These are phyloP conservation scores for Spathaspora passalidarum DNA, from an alignment of 805 yeast species.

Conservation along the genomic window DNA sequence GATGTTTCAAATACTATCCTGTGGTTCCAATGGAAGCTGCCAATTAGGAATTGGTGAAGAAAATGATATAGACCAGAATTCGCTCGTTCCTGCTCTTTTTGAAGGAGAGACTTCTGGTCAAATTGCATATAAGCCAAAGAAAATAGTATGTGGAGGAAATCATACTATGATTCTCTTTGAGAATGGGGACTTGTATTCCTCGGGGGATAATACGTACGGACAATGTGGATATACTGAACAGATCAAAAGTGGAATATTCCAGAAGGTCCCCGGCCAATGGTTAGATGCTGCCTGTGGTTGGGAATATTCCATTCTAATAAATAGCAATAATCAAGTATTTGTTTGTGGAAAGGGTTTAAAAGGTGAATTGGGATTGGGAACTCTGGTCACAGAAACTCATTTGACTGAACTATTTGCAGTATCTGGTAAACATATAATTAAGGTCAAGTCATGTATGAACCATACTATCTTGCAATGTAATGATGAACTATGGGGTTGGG, in stretches of 20 bases:
- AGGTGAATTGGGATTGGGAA: constrained; percentile 69
- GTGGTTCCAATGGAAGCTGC: constrained; percentile 83
- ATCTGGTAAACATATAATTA: constrained; percentile 6
- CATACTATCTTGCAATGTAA: constrained; percentile 38
- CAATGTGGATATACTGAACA: constrained; percentile 43
- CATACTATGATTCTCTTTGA: constrained; percentile 64
- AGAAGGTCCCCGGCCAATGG: constrained; percentile 31
- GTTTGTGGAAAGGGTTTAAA: constrained; percentile 62
- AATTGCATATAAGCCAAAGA: constrained; percentile 24
- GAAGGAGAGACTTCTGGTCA: constrained; percentile 6
- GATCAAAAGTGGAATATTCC: constrained; percentile 14
- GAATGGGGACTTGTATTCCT: constrained; percentile 50
- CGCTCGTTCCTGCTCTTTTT: not conserved
- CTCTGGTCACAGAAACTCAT: constrained; percentile 6
- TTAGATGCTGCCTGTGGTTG: constrained; percentile 67
- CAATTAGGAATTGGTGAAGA: constrained; percentile 61
- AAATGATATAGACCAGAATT: constrained; percentile 42
- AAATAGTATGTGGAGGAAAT: constrained; percentile 79
- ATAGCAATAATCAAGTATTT: constrained; percentile 37
- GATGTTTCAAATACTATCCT: constrained; percentile 37
- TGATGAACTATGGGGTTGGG: constrained; percentile 61
- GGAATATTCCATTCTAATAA: constrained; percentile 63
- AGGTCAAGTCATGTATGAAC: constrained; percentile 40
- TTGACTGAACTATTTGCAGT: constrained; percentile 4
- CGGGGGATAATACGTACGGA: constrained; percentile 59